A percentile compares a stretch with the other conserved stretches of the same genome.
phyloP scores from a whole-genome alignment of 352 stramenopile species.

The Peronosclerospora sorghi region DNA sequence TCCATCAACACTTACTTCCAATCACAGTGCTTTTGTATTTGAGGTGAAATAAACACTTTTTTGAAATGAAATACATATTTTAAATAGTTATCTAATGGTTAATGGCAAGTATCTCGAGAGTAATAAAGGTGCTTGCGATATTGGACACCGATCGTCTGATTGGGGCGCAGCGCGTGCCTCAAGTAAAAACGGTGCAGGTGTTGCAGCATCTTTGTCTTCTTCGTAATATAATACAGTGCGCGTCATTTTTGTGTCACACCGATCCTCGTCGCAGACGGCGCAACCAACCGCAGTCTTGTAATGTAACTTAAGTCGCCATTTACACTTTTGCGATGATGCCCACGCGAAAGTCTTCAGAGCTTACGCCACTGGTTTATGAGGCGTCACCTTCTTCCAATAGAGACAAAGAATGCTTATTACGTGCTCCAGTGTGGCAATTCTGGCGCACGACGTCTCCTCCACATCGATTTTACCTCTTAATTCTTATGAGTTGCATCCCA shows the following conservation, averaged over 20 bases:
- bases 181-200: background rate
- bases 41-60: no score
- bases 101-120: no score
- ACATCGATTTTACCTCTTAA: constrained; percentile 70
- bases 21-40: no score
- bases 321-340: constrained; percentile 6
- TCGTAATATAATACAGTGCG: background rate
- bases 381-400: background rate
- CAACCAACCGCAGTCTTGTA: constrained; percentile 3
- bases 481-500: constrained; percentile 80
- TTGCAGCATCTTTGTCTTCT: background rate
- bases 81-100: no score
- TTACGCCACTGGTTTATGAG: constrained; percentile 22
- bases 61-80: no score
- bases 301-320: background rate
- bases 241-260: background rate
- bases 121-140: background rate
- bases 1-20: no score
- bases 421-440: constrained; percentile 49
- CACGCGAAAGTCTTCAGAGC: constrained; percentile 22
- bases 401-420: constrained; percentile 15
- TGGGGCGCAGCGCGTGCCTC: constrained; percentile 11
- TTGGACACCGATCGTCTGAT: constrained; percentile 8
- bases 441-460: constrained; percentile 50
- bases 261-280: background rate